Base-by-base conservation (phyloP, 805 yeast species). In the Kregervanrija pseudodelftensis region DNA sequence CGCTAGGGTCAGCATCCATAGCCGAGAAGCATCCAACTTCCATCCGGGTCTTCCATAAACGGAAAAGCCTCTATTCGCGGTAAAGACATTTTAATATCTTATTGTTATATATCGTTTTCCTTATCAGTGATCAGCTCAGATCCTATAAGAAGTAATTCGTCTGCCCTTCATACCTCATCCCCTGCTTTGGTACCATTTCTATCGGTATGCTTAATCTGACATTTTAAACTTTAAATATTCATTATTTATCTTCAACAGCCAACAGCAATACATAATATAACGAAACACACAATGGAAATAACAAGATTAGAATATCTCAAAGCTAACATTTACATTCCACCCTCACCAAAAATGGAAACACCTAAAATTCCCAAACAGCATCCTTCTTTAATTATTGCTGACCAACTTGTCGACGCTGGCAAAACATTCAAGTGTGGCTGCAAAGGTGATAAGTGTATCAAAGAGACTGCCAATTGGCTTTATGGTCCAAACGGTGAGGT, bases 401-500 rank as follows among this genome's bases (percentile, higher is more conserved):
- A 65, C 45, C 53, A 56, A n/a, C 50, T 50, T 8, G 41, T 55
- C 3, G 65, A 63, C 38, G 42, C 55, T 4, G 53, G 59, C 13
- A 58, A 55, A 31, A 39, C 52, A 4, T 53, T 59, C 10, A 46
- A 52, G 15, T 65, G 69, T 49, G 70, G 70, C 1, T 65, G 69
- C 42, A 54, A 58, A 33, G 66, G 68, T 5, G 58, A 53, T 16
- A 47, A 49, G 11, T 64, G 68, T 40, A 65, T 65, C 41, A 56
- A 56, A 7, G 63, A 65, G 37, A 55, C 50, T 14, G 68, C 68
- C 2, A 48, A 47, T 30, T 65, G 69, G 69, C 49, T 65, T 13
- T 65, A 65, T 42, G 59, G 60, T 2, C 63, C 67, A 10, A 53
- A 63, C 31, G 69, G 69, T 11, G 67, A 64, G 48, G 52, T 65